These are phyloP conservation scores for Saccharata proteae DNA, from an alignment of 2,329 filamentous ascomycete species.

Conservation along the genomic window DNA sequence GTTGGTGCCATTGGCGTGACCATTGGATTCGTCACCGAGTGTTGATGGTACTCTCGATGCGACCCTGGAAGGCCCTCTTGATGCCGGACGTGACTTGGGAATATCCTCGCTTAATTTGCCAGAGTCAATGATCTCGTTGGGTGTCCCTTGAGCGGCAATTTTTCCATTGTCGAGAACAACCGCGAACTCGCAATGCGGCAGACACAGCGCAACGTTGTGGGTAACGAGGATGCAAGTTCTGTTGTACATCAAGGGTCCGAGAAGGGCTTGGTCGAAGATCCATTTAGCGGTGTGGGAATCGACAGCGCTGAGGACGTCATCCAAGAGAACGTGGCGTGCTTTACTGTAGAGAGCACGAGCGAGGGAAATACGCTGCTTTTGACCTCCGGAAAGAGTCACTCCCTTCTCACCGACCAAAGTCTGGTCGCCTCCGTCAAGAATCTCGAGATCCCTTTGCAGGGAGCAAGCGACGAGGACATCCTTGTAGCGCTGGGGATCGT, in stretches of 20 bases:
- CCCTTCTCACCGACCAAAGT: conserved; percentile 95
- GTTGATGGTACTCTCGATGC: conserved; percentile 71
- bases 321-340: conserved; percentile 78
- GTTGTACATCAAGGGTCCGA: conserved; percentile 74
- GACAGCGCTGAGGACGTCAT: conserved; percentile 92
- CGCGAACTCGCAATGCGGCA: conserved; percentile 67
- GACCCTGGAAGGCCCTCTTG: conserved; percentile 56
- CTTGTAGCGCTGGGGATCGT: conserved; percentile 70
- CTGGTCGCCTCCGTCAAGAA: conserved; percentile 83
- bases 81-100: conserved; percentile 59
- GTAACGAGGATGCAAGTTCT: conserved; percentile 93
- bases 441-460: conserved; percentile 79
- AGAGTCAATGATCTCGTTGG: conserved; percentile 69
- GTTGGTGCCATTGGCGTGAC: conserved; percentile 38
- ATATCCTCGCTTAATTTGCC: conserved; percentile 82
- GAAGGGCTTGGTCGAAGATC: conserved; percentile 90
- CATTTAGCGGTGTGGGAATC: conserved; percentile 96
- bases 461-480: conserved; percentile 86
- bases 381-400: conserved; percentile 88
- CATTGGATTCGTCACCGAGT: conserved; percentile 46
- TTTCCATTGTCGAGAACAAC: conserved; percentile 82
- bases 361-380: conserved; percentile 94
- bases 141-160: conserved; percentile 61
- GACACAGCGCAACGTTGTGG: conserved; percentile 83
- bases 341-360: conserved; percentile 96